A percentile compares a stretch with the other conserved stretches of the same genome.
These are phyloP conservation scores for Anethum foeniculum DNA, from an alignment of 140 eudicot genomes.

Conservation along the genomic window DNA sequence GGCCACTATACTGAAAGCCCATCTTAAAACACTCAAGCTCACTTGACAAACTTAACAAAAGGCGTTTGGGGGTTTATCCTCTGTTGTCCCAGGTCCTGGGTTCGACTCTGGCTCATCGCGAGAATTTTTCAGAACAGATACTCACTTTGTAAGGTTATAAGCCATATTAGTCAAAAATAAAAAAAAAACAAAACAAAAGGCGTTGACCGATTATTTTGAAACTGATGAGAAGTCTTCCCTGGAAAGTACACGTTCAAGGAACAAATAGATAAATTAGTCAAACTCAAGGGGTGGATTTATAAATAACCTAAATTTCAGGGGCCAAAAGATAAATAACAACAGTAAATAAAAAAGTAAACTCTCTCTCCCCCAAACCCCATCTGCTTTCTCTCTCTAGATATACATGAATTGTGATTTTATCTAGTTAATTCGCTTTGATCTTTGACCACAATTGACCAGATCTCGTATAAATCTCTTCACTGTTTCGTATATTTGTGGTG, in stretches of 20 bases:
- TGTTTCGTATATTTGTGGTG: not conserved
- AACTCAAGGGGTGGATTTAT: not conserved
- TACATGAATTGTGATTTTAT: not conserved
- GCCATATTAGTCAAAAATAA: too few species aligned
- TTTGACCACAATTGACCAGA: not conserved
- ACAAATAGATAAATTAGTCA: not conserved
- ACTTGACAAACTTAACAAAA: too few species aligned
- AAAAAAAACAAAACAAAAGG: too few species aligned
- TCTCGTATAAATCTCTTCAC: not conserved
- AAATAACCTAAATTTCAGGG: not conserved
- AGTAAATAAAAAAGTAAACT: not conserved
- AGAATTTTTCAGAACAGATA: too few species aligned
- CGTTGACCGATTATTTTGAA: not conserved
- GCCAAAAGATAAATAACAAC: not conserved
- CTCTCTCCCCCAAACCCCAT: slow-evolving; percentile 3
- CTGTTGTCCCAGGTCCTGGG: too few species aligned
- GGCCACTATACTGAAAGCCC: too few species aligned
- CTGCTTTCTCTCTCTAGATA: not conserved
- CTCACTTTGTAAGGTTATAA: too few species aligned
- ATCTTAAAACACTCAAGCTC: too few species aligned
- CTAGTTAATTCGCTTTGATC: not conserved
- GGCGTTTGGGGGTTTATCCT: too few species aligned
- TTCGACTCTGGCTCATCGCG: too few species aligned
- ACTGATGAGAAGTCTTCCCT: not conserved
- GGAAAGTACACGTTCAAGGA: not conserved